Conservation (phyloP, 2,329 filamentous ascomycete genomes). For the Madurella fahalii region DNA sequence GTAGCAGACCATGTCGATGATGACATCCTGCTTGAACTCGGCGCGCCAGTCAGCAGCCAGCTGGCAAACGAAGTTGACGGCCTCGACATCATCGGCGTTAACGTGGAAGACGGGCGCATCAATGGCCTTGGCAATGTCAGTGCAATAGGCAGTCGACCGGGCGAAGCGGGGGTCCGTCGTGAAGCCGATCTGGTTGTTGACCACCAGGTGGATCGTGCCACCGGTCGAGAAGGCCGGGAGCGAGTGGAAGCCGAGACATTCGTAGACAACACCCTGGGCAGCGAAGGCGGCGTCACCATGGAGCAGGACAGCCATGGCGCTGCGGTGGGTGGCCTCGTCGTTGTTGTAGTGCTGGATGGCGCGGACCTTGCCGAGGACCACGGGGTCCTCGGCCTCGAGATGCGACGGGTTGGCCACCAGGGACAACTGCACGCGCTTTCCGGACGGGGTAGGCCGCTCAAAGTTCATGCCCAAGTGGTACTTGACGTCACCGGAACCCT, state of each 20-base stretch:
- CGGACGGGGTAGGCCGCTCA: slow-evolving; percentile 93
- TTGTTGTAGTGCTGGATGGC: slow-evolving; percentile 99
- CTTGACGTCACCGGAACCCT: slow-evolving; percentile 98
- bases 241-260: slow-evolving; percentile 95
- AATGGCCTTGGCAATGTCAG: slow-evolving; percentile 97
- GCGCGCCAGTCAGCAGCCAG: slow-evolving; percentile 96
- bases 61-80: slow-evolving; percentile 97
- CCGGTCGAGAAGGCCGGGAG: slow-evolving; percentile 95
- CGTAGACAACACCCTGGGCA: slow-evolving; percentile 94
- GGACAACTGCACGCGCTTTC: slow-evolving; percentile 98
- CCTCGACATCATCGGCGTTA: slow-evolving; percentile 97
- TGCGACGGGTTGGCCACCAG: slow-evolving; percentile 98
- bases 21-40: slow-evolving; percentile 97
- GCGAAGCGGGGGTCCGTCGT: slow-evolving; percentile 97
- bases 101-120: slow-evolving; percentile 99
- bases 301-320: slow-evolving; percentile 91
- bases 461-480: slow-evolving; percentile 99
- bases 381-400: slow-evolving; percentile 95
- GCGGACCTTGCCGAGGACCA: slow-evolving; percentile 94
- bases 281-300: slow-evolving; percentile 98
- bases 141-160: slow-evolving; percentile 97
- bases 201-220: slow-evolving; percentile 92
- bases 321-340: slow-evolving; percentile 82
- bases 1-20: slow-evolving; percentile 98
- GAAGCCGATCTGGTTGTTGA: slow-evolving; percentile 99